Base-by-base conservation (phyloP, 768 basidiomycete species). In the Tephrocybe rancida region DNA sequence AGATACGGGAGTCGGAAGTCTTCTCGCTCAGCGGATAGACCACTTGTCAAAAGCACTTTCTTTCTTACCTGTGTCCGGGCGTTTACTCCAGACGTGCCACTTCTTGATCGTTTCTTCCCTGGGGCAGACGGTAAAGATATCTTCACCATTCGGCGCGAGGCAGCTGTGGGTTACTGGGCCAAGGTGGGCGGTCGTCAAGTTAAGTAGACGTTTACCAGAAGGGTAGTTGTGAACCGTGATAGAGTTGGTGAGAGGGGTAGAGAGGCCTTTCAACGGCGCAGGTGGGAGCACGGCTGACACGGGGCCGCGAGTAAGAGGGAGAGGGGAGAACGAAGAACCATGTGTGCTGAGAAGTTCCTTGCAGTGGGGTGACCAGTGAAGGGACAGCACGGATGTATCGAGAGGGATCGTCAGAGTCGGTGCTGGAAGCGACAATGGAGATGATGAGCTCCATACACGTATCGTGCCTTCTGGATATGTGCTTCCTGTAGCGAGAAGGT, bases 271-370 rank as follows among this genome's bases (percentile, higher is more conserved):
- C 74, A 64, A 24, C 74, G 67, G 80, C 68, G 21, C 74, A 70
- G 64, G 79, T 76, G 57, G 73, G 73, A 29, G 10, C 14, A 35
- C 38, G 21, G 48, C 44, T 3, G 54, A 14, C 0, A 53, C 18
- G 19, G 51, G 45, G 27, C 47, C 50, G 21, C 44, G 61, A 30
- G 43, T 46, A 67, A 71, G 16, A 62, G 60, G 56, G 80, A 76
- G 49, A 85, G 74, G 16, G 80, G 85, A 50, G 46, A 75, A 78
- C 0, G 74, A 73, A 8, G 66, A 85, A 1, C 94, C 95, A 60
- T 96, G 95, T 0, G 92, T 93, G 52, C 89, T 91, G n/a, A 95
- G 67, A 48, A 96, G 76, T 65, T 97, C 94, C 61, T 94, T 93
- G 56, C 84, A 81, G 69, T 94, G 90, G 14, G 89, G 84, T 5